Evolutionary conservation across 2,329 filamentous ascomycete species (phyloP), one percentile per base, ranked within the genome.

Genomic region (Juglanconis juglandina): DNA sequence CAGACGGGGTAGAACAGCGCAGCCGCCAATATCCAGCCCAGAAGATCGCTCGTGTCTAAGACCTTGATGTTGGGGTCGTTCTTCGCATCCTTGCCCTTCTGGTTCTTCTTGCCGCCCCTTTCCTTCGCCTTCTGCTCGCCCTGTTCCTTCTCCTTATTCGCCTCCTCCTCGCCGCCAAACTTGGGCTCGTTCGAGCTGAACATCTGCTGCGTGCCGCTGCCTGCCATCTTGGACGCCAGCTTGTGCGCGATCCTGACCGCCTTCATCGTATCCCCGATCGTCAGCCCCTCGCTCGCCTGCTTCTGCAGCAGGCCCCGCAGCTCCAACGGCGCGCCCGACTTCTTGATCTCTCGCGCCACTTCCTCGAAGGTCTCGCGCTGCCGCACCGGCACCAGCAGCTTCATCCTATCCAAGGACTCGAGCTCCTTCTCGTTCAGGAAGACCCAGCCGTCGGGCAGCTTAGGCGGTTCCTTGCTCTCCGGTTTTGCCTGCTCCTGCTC

Each of bases 311-410:
- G 68, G 44, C 88, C 81, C 58, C 83, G 81, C 17, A 92, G 75
- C 69, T 92, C 90, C 30, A 76, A 68, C 1, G 91, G 90, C 14
- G 92, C 84, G 9, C 92, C 92, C 47, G 87, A 80, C 62, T 81
- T 79, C 75, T 87, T 85, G 63, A 94, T 81, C 34, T 81, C 77
- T 63, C 82, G 76, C n/a, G 90, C 75, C 8, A 87, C 79, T 52
- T 83, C 79, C 61, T 86, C 80, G 61, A 92, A 73, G 30, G 81
- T 76, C 54, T 84, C 74, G 44, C 79, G 79, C 73, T 91, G 86
- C n/a, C 80, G 79, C 58, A 81, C 77, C 7, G 89, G 88, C 59
- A 91, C 79, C 62, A 81, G 77, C 65, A 84, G 83, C 61, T 89
- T 73, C 47, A 90, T 80, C 35, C 81, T 76, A 61, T 87, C 77